Base-by-base conservation (phyloP, 2,329 filamentous ascomycete genomes). In the Knoxdaviesia capensis region DNA sequence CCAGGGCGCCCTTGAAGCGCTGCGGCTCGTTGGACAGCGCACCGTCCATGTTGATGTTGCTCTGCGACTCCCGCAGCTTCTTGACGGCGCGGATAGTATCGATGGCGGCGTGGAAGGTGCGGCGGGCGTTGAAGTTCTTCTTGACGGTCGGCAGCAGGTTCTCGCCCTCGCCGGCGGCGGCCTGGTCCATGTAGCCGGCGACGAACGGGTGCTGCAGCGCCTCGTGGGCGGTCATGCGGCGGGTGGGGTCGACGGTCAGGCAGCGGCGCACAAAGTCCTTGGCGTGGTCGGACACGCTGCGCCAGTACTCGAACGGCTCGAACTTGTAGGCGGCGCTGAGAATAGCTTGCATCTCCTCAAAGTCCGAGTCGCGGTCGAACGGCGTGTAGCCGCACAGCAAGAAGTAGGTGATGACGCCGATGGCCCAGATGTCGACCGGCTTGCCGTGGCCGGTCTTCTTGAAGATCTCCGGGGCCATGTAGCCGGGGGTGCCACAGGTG, bases 281-380 rank as follows among this genome's bases (percentile, higher is more conserved):
- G 36, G 88, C 83, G 40, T 76, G 71, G 41, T 78, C 69, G 29
- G 85, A 93, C 47, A 98, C 88, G 46, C 84, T 85, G 47, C 87
- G 81, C 90, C 90, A 98, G 68, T 96, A 96, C 57, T 94, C 88
- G 47, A 83, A 63, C 1, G 90, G 90, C 4, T 84, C 88, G 60
- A 96, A 98, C 54, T 77, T 82, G 66, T 96, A 98, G 64, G 96
- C 88, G 45, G 90, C 90, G 47, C 86, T 82, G 44, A 96, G 74
- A 56, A 98, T 98, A 51, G 90, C 90, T 64, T 96, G 88, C 88
- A 98, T 96, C 64, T 98, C 90, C 64, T 98, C 90, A 54, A 96
- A 78, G 61, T 98, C 94, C 52, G 78, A 88, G 59, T 96, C 90
- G 43, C 90, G 81, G 61, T 98, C 90, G 58, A 98, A 98, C 8